These are phyloP conservation scores for Starmera quercuum DNA, from an alignment of 805 yeast species.

Conservation along the genomic window DNA sequence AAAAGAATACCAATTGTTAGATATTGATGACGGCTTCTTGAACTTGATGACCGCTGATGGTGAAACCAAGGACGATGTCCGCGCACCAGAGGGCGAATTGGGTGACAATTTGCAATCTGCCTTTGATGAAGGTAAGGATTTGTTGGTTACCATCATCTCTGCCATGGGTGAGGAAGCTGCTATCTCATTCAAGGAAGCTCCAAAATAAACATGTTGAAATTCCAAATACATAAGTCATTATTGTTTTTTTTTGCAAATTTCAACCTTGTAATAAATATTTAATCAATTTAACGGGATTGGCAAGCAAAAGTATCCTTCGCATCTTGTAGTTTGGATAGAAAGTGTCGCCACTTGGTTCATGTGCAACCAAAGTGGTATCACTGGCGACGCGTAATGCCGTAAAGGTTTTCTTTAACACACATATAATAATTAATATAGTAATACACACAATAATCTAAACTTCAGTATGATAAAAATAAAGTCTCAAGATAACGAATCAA, in stretches of 20 bases:
- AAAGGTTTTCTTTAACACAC: not conserved
- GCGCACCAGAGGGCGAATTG: conserved; percentile 95
- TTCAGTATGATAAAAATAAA: too few relatives aligned
- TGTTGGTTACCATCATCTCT: conserved; percentile 90
- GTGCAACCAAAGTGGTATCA: too few relatives aligned
- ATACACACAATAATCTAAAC: not conserved
- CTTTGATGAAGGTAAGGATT: conserved; percentile 97
- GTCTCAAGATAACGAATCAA: not conserved
- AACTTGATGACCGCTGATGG: conserved; percentile 96
- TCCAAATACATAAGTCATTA: not conserved
- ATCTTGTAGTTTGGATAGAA: too few relatives aligned
- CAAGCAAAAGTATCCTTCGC: too few relatives aligned
- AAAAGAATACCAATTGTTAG: conserved; percentile 94
- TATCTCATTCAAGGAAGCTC: conserved; percentile 97
- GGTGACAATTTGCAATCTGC: conserved; percentile 90
- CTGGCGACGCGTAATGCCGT: too few relatives aligned
- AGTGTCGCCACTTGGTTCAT: too few relatives aligned
- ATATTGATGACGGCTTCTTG: conserved; percentile 97
- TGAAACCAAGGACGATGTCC: conserved; percentile 98
- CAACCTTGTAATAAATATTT: not conserved
- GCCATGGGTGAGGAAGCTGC: conserved; percentile 99
- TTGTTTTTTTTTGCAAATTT: not conserved
- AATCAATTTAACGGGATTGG: too few relatives aligned
- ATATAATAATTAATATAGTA: not conserved
- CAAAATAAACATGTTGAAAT: conserved; percentile 35